These are phyloP conservation scores for Pyronema domesticum DNA, from an alignment of 495 filamentous ascomycete species.

Conservation along the genomic window DNA sequence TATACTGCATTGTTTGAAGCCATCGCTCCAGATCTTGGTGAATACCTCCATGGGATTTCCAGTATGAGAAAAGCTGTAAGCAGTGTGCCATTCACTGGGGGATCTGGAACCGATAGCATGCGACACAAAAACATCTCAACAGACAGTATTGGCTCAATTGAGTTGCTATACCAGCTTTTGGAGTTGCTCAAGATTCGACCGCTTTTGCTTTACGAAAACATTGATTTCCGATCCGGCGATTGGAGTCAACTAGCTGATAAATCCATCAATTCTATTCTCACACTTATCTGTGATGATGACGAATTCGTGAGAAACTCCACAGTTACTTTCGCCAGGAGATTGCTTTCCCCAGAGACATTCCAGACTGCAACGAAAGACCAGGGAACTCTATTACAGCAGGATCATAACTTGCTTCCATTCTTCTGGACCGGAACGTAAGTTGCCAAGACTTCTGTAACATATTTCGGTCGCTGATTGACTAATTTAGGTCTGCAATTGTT, in stretches of 20 bases:
- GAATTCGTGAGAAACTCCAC: slow-evolving; percentile 22
- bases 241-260: slow-evolving; percentile 18
- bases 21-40: slow-evolving; percentile 37
- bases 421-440: slow-evolving; percentile 22
- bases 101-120: slow-evolving; percentile 1
- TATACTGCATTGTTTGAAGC: slow-evolving; percentile 37
- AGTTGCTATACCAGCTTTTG: slow-evolving; percentile 22
- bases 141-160: slow-evolving; percentile 20
- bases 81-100: background rate
- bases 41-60: slow-evolving; percentile 31
- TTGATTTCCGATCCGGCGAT: slow-evolving; percentile 4
- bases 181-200: slow-evolving; percentile 23
- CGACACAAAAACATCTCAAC: slow-evolving; percentile 18
- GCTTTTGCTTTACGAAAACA: slow-evolving; percentile 20
- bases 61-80: slow-evolving; percentile 14
- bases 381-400: slow-evolving; percentile 5
- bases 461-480: background rate
- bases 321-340: slow-evolving; percentile 17
- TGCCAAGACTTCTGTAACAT: background rate
- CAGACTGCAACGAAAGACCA: slow-evolving; percentile 10
- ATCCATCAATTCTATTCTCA: slow-evolving; percentile 19
- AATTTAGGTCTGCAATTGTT: slow-evolving; percentile 16
- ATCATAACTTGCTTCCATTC: slow-evolving; percentile 16
- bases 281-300: slow-evolving; percentile 22
- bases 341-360: slow-evolving; percentile 20